Evolutionary conservation across 176 grass and related monocot genomes (phyloP), one percentile per base, ranked within the genome.

Genomic region (Neostapfia colusana): DNA sequence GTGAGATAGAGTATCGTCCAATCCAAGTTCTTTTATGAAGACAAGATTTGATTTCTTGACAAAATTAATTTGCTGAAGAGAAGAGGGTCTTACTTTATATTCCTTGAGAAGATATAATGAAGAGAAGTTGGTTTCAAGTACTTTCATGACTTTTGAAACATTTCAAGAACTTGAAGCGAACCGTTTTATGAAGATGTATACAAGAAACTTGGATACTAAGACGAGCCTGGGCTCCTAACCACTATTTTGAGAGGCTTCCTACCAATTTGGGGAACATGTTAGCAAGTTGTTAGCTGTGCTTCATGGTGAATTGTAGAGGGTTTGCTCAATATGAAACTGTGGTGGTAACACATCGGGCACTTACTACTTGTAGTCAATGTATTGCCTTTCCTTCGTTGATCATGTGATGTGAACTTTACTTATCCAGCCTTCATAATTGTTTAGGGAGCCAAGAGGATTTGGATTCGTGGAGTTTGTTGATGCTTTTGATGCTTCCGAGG

Each of bases 401-500:
- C 34, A 7, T 49, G 57, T 66, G 0, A 75, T 70, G 16, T 83
- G 36, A 28, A 21, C 55, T 44, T 74, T 89, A 58, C 64, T 65
- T 74, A 53, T 81, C 54, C 11, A 35, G 15, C 10, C 63, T 43
- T 72, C 76, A 7, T 76, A 7, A 68, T 31, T 21, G 42, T 82
- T 80, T 46, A 97, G 94, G 78, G 84, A 91, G 40, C 88, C 94
- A 27, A 90, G 91, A 45, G 94, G 91, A 5, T 93, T 97, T 85
- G 94, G 84, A 65, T 97, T 97, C 69, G 82, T 97, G 51, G 88
- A 97, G 67, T 97, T 89, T 75, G 84, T 83, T 73, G 91, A 93
- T 46, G 73, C 88, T 57, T 81, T 39, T 79, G 94, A 93, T 39
- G 94, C 94, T 57, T 89, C 88, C 64, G 86, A 93, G 62, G 94